Evolutionary conservation across 2,329 filamentous ascomycete genomes (phyloP), one percentile per base, ranked within the genome.

Genomic region (Fusarium sp.): DNA sequence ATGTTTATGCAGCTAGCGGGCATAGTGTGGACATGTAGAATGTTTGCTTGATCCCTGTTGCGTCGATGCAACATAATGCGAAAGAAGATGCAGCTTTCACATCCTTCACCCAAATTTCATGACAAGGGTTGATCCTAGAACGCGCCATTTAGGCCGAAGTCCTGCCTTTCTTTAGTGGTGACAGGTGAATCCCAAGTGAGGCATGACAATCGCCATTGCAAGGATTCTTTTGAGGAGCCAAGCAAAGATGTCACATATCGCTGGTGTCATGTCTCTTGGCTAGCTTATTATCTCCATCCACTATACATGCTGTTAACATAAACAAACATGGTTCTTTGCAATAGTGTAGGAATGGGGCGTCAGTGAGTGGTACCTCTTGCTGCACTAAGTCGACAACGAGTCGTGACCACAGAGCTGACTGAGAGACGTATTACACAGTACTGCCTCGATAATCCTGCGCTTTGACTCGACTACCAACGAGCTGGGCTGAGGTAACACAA

Each of bases 21-120:
- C n/a, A 48, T 55, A 47, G 39, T 32, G 64, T 65, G 66, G 63
- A 39, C 56, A 65, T 42, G 44, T 18, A 59, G 28, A 63, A 50
- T 59, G 32, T 68, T 64, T 39, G 48, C 17, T 61, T 36, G 26
- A 55, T 53, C 68, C 58, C 38, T 64, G 47, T 62, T 15, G 24
- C 38, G 26, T 39, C 41, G 50, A 62, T 38, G 62, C 62, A 58
- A 50, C 24, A 36, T 28, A 22, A 50, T 38, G 42, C 22, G 24
- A 59, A 57, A n/a, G 20, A n/a, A n/a, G 30, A 50, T n/a, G 41
- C 41, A 36, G 32, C 55, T 50, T n/a, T 39, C 32, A 22, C 50
- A 59, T 51, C 42, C 57, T 28, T 55, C 38, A 32, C 26, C 15
- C 26, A 48, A 42, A 39, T 55, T 47, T 53, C 51, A 63, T 42